phyloP scores from a whole-genome alignment of 1,284 basidiomycete genomes.

The Ceratobasidium sp. region DNA sequence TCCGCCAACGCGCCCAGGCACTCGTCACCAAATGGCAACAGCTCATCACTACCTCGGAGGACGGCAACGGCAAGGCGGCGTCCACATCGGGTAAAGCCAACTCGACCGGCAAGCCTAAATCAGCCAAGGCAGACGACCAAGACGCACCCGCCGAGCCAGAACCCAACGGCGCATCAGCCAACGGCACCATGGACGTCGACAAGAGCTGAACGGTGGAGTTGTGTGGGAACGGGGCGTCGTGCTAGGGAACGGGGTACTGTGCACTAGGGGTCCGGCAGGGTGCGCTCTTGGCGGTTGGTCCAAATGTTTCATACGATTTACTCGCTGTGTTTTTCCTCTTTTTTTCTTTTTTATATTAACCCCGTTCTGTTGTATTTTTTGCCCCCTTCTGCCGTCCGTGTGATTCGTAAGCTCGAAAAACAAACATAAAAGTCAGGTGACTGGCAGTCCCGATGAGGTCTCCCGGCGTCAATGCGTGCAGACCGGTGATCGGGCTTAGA shows the following conservation, averaged over 20 bases:
- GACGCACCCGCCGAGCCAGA: slow-evolving; percentile 28
- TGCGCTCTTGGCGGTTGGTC: slow-evolving; percentile 5
- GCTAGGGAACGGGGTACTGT: neutral
- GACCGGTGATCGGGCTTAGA: neutral
- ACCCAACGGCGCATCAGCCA: neutral
- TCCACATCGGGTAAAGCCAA: neutral
- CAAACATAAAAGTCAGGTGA: neutral
- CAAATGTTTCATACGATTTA: slow-evolving; percentile 18
- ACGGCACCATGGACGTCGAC: slow-evolving; percentile 28
- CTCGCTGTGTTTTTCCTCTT: neutral
- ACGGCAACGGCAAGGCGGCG: neutral
- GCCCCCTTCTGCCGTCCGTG: neutral
- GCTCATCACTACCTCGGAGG: slow-evolving; percentile 34
- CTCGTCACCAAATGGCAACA: slow-evolving; percentile 79
- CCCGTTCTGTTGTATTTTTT: slow-evolving; percentile 3
- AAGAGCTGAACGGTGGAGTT: neutral
- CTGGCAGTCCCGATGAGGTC: too few species aligned
- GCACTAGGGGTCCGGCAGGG: neutral
- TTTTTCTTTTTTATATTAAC: slow-evolving; percentile 31
- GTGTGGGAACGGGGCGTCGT: neutral
- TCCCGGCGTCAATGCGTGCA: neutral
- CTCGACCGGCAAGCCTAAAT: neutral
- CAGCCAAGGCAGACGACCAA: slow-evolving; percentile 25
- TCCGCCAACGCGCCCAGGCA: slow-evolving; percentile 78
- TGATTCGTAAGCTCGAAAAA: neutral